These are phyloP conservation scores for Yamadazyma insecticola DNA, from an alignment of 805 yeast species.

Conservation along the genomic window DNA sequence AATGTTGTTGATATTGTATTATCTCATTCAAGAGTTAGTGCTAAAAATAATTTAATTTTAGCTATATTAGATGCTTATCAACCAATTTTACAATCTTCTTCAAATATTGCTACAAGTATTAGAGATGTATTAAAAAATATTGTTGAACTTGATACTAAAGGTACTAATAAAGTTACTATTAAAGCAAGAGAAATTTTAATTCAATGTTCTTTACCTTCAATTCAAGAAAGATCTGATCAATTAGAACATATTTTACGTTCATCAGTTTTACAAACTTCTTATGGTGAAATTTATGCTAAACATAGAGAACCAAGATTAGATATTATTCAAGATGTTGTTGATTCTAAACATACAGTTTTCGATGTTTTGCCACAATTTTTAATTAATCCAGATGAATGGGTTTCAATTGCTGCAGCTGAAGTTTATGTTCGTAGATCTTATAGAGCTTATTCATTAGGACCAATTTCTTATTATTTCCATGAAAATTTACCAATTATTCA, in stretches of 20 bases:
- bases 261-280: constrained; percentile 82
- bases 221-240: constrained; percentile 94
- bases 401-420: constrained; percentile 94
- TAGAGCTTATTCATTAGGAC: constrained; percentile 88
- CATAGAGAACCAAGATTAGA: constrained; percentile 81
- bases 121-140: constrained; percentile 69
- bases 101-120: constrained; percentile 63
- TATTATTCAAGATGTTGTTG: constrained; percentile 85
- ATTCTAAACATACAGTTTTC: constrained; percentile 92
- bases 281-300: constrained; percentile 75
- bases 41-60: constrained; percentile 84
- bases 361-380: constrained; percentile 94
- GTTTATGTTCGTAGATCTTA: constrained; percentile 95
- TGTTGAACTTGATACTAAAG: constrained; percentile 85
- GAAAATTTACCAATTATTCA: constrained; percentile 66
- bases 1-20: constrained; percentile 70
- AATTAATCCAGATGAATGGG: constrained; percentile 76
- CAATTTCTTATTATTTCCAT: constrained; percentile 56
- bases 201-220: constrained; percentile 95
- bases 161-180: constrained; percentile 88
- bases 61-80: constrained; percentile 83
- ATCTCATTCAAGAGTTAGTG: constrained; percentile 90
- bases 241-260: constrained; percentile 91
- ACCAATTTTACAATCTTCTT: constrained; percentile 68
- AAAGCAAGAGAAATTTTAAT: constrained; percentile 95